Evolutionary conservation across 176 grass and related monocot genomes (phyloP), one percentile per base, ranked within the genome.

Genomic region (Bromus sterilis): DNA sequence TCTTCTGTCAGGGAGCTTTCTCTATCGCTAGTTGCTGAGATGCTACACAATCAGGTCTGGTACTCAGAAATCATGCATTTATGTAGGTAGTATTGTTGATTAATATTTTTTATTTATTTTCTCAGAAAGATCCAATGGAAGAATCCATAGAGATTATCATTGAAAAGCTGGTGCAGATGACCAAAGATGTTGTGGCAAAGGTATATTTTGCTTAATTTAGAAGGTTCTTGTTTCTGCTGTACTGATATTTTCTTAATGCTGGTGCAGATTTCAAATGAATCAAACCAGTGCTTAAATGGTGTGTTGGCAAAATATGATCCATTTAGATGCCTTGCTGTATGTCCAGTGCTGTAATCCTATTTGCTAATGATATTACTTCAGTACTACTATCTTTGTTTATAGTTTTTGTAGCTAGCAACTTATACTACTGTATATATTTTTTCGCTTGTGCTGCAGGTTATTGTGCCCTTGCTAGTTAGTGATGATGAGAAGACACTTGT

Each of bases 401-500:
- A 86, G 20, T 82, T 82, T 42, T 24, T 93, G 11, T 66, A 34
- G 61, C 46, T 65, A 64, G 40, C 66, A 44, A 73, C 77, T 71
- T 71, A 78, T 60, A 70, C 36, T 85, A 66, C 79, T 39, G 58
- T 76, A 16, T 31, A 11, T 29, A 36, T 65, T 42, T 36, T 14
- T 80, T 88, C 81, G 35, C 53, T 80, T 77, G 14, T 61, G 56
- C 37, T 86, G 30, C 87, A 97, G 94, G 87, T 94, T 72, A 79
- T 97, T 81, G 87, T 87, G 34, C 91, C 94, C 79, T 87, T 97
- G 51, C 81, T 97, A 87, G 89, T 90, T 78, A 82, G 44, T 82
- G 91, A 89, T 77, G 91, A 97, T 86, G 94, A 97, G 83, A 97
- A 86, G 92, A 92, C 80, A 48, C 89, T 92, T 79, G 89, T 94